These are phyloP conservation scores for Leccinum aurantiacum DNA, from an alignment of 768 basidiomycete species.

Conservation along the genomic window DNA sequence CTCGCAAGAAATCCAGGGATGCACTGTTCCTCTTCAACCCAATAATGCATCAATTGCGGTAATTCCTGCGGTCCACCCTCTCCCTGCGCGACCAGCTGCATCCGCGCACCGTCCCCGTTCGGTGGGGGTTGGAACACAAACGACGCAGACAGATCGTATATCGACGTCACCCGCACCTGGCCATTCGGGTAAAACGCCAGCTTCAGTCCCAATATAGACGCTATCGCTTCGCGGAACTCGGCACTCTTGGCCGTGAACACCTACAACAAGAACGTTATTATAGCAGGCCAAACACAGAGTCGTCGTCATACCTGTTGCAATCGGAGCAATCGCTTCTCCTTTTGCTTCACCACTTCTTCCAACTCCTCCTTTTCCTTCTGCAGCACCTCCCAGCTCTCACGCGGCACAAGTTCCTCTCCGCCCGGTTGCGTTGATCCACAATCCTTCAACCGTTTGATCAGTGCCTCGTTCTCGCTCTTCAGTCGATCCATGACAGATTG, in stretches of 20 bases:
- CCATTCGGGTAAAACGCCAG: slow-evolving; percentile 91
- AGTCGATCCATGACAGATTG: slow-evolving; percentile 74
- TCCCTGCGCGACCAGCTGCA: slow-evolving; percentile 74
- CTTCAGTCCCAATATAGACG: slow-evolving; percentile 87
- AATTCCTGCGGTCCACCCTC: slow-evolving; percentile 76
- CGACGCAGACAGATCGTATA: slow-evolving; percentile 82
- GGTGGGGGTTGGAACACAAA: slow-evolving; percentile 78
- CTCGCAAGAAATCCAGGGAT: slow-evolving; percentile 89
- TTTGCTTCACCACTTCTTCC: slow-evolving; percentile 63
- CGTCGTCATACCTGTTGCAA: slow-evolving; percentile 65
- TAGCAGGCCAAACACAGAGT: background rate
- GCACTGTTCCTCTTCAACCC: slow-evolving; percentile 84
- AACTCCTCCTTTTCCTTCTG: slow-evolving; percentile 68
- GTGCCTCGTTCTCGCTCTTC: slow-evolving; percentile 78
- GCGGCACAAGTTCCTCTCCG: slow-evolving; percentile 53
- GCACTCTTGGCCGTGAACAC: slow-evolving; percentile 82
- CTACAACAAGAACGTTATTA: slow-evolving; percentile 38
- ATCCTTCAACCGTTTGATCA: slow-evolving; percentile 64
- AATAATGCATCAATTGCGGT: slow-evolving; percentile 74
- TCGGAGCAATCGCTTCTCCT: slow-evolving; percentile 76
- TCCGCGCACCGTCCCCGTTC: slow-evolving; percentile 45
- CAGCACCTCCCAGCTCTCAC: slow-evolving; percentile 76
- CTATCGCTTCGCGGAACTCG: slow-evolving; percentile 90
- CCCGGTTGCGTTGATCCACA: slow-evolving; percentile 1
- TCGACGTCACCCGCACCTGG: slow-evolving; percentile 84